Evolutionary conservation across 2,329 filamentous ascomycete species (phyloP).

Genomic region (Emmonsiellopsis sp.): DNA sequence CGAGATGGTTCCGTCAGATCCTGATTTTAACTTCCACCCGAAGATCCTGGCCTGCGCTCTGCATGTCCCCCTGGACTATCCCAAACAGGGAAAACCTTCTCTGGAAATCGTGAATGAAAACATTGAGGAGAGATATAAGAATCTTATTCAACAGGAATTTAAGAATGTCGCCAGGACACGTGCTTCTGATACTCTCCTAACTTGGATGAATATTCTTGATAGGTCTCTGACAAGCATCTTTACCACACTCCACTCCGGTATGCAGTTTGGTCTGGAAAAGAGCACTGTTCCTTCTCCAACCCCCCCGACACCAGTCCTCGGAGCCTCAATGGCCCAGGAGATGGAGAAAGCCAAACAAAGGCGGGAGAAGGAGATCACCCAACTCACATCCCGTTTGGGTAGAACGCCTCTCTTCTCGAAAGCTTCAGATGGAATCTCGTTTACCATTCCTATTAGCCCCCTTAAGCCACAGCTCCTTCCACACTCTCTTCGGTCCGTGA

Average conservation of each 20-base stretch:
- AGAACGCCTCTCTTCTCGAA: constrained; percentile 58
- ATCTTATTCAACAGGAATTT: constrained; percentile 70
- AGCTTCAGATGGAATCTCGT: constrained; percentile 59
- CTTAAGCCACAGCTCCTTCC: constrained; percentile 53
- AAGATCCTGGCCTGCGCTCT: constrained; percentile 59
- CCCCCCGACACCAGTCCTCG: background rate
- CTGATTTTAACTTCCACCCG: constrained; percentile 74
- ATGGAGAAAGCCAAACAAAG: constrained; percentile 38
- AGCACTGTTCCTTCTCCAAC: background rate
- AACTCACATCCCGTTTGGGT: constrained; percentile 50
- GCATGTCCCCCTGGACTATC: constrained; percentile 55
- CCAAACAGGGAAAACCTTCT: constrained; percentile 42
- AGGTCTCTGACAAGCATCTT: constrained; percentile 42
- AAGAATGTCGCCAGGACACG: constrained; percentile 49
- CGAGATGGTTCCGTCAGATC: constrained; percentile 62
- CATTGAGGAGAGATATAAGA: constrained; percentile 61
- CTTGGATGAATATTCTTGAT: constrained; percentile 60
- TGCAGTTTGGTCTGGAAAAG: background rate
- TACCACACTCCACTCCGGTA: background rate
- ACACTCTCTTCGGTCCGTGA: constrained; percentile 49
- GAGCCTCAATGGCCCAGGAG: constrained; percentile 43
- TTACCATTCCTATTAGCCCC: constrained; percentile 61
- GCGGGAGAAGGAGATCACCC: constrained; percentile 8
- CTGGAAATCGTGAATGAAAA: constrained; percentile 59
- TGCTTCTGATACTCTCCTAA: constrained; percentile 49